Evolutionary conservation across 2,329 filamentous ascomycete species (phyloP).

Genomic region (Fusarium papillatum): DNA sequence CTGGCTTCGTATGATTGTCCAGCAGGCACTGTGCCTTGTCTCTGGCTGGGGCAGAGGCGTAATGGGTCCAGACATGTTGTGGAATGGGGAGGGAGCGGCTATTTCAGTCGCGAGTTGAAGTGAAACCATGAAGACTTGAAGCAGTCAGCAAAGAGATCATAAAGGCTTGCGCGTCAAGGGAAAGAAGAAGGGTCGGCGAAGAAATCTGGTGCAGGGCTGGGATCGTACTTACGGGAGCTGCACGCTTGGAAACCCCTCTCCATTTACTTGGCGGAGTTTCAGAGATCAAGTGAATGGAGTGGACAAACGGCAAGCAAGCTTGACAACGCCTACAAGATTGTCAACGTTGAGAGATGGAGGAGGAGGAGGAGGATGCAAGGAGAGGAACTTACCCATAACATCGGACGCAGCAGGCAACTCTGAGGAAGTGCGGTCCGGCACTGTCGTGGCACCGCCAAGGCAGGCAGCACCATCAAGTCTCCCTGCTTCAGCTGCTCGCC

Average conservation of each 20-base stretch:
- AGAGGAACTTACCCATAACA: neutral
- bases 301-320: neutral
- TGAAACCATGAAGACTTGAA: neutral
- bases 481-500: no score
- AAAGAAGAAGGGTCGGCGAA: neutral
- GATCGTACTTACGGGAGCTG: neutral
- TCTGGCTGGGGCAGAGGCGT: no score
- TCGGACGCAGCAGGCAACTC: neutral
- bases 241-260: neutral
- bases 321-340: neutral
- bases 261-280: no score
- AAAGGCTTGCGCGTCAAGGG: neutral
- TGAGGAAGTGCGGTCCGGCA: neutral
- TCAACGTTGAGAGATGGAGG: neutral
- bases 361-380: neutral
- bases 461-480: no score
- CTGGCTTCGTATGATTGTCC: neutral
- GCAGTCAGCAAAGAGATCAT: neutral
- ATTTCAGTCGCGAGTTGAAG: neutral
- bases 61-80: neutral
- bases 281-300: neutral
- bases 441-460: neutral
- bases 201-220: neutral
- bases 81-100: neutral
- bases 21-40: neutral